A percentile compares a stretch with the other conserved stretches of the same genome.
Conservation (phyloP, 2,329 filamentous ascomycete species). For the Myriosclerotinia curreyana region DNA sequence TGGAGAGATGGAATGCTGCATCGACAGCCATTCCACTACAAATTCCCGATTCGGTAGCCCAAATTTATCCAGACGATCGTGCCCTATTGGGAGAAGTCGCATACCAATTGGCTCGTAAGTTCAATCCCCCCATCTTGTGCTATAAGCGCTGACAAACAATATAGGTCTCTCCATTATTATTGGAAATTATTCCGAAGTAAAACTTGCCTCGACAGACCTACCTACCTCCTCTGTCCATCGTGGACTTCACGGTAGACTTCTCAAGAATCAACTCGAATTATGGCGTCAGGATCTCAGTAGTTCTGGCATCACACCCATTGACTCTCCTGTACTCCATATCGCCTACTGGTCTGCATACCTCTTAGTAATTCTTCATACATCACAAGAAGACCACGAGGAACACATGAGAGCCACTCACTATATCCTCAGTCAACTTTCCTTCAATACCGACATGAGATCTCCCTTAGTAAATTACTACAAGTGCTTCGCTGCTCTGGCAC, state of each 20-base stretch:
- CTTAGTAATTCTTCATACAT: constrained; percentile 52
- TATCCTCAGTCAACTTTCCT: constrained; percentile 56
- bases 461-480: constrained; percentile 68
- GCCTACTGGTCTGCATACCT: constrained; percentile 69
- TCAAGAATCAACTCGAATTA: constrained; percentile 59
- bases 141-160: constrained; percentile 17
- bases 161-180: constrained; percentile 58
- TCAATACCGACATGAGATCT: constrained; percentile 53
- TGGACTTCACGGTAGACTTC: constrained; percentile 47
- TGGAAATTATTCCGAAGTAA: constrained; percentile 51
- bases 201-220: constrained; percentile 45
- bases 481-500: constrained; percentile 56
- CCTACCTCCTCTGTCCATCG: constrained; percentile 44
- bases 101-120: constrained; percentile 65
- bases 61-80: constrained; percentile 58
- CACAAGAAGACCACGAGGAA: constrained; percentile 53
- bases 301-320: constrained; percentile 50
- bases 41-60: constrained; percentile 60
- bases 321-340: constrained; percentile 58
- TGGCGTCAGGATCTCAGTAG: constrained; percentile 63
- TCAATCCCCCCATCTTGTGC: neutral
- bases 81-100: constrained; percentile 59
- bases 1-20: constrained; percentile 73
- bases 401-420: constrained; percentile 59
- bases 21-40: constrained; percentile 60